A percentile compares a stretch with the other conserved stretches of the same genome.
These are phyloP conservation scores for Scedosporium apiospermum DNA, from an alignment of 2,329 filamentous ascomycete genomes.

Conservation along the genomic window DNA sequence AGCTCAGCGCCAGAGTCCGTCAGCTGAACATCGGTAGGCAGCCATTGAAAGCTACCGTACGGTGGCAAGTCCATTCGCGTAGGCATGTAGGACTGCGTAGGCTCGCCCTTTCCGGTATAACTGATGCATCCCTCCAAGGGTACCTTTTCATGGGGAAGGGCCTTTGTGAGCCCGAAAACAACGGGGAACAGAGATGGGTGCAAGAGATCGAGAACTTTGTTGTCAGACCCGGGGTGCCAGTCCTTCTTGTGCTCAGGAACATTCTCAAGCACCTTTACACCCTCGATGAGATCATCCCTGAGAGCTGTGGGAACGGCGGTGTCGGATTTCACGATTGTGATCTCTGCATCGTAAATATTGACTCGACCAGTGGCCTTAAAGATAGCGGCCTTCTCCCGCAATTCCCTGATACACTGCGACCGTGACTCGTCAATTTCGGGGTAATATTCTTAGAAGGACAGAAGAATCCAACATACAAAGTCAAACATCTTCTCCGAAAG, in stretches of 20 bases:
- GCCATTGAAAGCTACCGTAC: constrained; percentile 30
- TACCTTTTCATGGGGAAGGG: constrained; percentile 18
- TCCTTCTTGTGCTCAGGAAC: constrained; percentile 41
- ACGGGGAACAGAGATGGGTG: constrained; percentile 56
- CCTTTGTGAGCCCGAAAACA: constrained; percentile 37
- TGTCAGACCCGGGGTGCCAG: constrained; percentile 50
- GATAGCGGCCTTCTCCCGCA: constrained; percentile 34
- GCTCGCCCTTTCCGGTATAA: constrained; percentile 20
- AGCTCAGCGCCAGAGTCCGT: constrained; percentile 26
- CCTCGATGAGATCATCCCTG: constrained; percentile 27
- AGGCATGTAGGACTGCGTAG: neutral
- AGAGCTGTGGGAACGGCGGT: constrained; percentile 14
- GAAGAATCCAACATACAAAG: constrained; percentile 16
- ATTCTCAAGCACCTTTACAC: constrained; percentile 38
- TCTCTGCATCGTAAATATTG: constrained; percentile 8
- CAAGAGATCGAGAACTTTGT: constrained; percentile 50
- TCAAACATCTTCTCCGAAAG: constrained; percentile 19
- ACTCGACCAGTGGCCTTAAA: constrained; percentile 21
- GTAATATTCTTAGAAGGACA: neutral
- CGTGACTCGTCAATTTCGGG: neutral
- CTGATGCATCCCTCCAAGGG: constrained; percentile 27
- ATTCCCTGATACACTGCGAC: constrained; percentile 24
- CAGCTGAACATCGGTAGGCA: constrained; percentile 40
- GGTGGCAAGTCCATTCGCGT: neutral
- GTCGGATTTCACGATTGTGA: constrained; percentile 12